Evolutionary conservation across 352 stramenopile species (phyloP).

Genomic region (Thalassiosira livingstoniorum): DNA sequence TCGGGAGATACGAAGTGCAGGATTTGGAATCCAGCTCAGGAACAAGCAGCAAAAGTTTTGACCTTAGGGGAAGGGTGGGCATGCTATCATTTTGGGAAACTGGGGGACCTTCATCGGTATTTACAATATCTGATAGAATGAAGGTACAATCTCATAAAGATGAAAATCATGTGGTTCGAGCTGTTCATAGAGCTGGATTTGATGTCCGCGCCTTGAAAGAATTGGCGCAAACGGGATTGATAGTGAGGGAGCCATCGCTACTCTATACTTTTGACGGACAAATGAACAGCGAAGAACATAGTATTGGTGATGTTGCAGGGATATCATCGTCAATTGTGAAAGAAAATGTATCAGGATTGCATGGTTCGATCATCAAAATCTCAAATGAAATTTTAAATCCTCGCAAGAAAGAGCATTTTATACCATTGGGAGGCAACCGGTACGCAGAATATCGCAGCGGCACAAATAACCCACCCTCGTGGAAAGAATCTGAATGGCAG

Average conservation of each 20-base stretch:
- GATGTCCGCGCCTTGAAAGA: conserved; percentile 47
- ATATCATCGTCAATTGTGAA: not conserved
- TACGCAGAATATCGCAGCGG: conserved; percentile 56
- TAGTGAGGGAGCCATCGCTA: conserved; percentile 40
- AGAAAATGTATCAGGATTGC: conserved; percentile 28
- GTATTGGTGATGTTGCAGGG: conserved; percentile 5
- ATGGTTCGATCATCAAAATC: conserved; percentile 27
- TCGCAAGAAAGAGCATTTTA: conserved; percentile 11
- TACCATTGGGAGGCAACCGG: conserved; percentile 43
- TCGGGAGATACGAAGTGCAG: conserved; percentile 26
- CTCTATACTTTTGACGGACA: conserved; percentile 54
- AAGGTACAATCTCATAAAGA: conserved; percentile 42
- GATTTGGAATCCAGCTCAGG: conserved; percentile 1
- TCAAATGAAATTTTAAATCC: too few species aligned
- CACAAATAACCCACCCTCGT: conserved; percentile 27
- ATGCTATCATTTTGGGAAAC: conserved; percentile 61
- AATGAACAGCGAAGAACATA: conserved; percentile 22
- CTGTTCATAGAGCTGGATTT: conserved; percentile 41
- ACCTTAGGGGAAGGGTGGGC: conserved; percentile 40
- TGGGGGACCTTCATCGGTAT: conserved; percentile 19
- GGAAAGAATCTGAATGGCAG: conserved; percentile 17
- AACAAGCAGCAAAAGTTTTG: conserved; percentile 22
- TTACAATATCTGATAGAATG: conserved; percentile 32
- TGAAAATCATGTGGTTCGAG: conserved; percentile 52
- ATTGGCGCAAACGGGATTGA: conserved; percentile 36